Percentiles rank a stretch among this genome's conserved stretches.
These are phyloP conservation scores for Podospora conica DNA, from an alignment of 495 filamentous ascomycete genomes.

Conservation along the genomic window DNA sequence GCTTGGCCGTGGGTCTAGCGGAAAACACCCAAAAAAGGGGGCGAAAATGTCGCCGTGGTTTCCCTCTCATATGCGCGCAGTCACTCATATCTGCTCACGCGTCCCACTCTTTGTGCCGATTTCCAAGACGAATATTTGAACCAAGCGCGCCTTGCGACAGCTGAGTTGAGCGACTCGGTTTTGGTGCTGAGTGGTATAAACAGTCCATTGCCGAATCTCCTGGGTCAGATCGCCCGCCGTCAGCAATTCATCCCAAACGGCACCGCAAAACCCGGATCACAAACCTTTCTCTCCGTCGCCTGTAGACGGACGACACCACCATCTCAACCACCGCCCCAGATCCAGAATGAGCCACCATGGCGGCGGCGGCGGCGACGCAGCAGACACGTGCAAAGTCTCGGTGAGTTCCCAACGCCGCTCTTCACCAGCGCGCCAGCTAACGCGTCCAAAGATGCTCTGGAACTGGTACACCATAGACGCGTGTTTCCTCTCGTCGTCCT, in stretches of 20 bases:
- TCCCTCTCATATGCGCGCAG: conserved; percentile 2
- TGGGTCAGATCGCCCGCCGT: background rate
- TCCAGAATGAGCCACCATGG: background rate
- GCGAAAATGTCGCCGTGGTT: background rate
- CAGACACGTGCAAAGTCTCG: background rate
- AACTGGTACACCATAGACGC: conserved; percentile 48
- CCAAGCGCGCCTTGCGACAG: no score
- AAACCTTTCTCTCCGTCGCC: background rate
- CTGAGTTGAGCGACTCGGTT: background rate
- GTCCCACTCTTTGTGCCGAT: background rate
- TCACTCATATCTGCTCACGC: background rate
- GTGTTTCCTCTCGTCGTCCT: conserved; percentile 29
- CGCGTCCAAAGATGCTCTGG: conserved; percentile 42
- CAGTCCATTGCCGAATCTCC: background rate
- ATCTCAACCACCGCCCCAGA: background rate
- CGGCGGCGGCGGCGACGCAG: background rate
- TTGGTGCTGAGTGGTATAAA: background rate
- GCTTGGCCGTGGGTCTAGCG: conserved; percentile 1
- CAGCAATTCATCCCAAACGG: background rate
- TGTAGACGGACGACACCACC: background rate
- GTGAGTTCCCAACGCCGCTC: background rate
- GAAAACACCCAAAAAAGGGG: background rate
- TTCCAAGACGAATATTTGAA: background rate
- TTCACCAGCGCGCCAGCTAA: background rate
- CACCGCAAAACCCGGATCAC: background rate